Percentiles rank a stretch among this genome's conserved stretches.
phyloP scores from a whole-genome alignment of 169 alveolate species.

The Plasmodium sp. region DNA sequence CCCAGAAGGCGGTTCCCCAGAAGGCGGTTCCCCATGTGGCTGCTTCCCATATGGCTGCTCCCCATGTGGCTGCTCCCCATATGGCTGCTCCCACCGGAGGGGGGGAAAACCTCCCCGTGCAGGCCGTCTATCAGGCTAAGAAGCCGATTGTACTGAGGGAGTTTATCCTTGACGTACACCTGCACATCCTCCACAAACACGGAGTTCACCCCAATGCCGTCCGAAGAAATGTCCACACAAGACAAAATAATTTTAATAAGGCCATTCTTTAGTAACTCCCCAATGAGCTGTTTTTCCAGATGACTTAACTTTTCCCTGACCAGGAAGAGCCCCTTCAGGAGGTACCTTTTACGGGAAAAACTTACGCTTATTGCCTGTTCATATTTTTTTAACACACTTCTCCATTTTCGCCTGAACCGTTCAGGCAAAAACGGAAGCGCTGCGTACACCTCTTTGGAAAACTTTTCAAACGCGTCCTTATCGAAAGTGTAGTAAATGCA shows the following conservation, averaged over 20 bases:
- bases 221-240: conserved; percentile 33
- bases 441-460: conserved; percentile 27
- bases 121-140: conserved; percentile 18
- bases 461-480: neutral
- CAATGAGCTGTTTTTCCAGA: neutral
- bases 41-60: neutral
- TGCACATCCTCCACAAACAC: conserved; percentile 58
- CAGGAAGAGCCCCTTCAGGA: conserved; percentile 31
- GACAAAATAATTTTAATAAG: conserved; percentile 44
- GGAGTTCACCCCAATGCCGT: neutral
- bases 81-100: neutral
- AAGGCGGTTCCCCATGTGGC: neutral
- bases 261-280: conserved; percentile 28
- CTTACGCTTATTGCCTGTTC: neutral
- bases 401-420: neutral
- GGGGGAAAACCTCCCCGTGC: neutral
- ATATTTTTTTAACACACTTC: conserved; percentile 13
- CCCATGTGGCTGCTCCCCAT: neutral
- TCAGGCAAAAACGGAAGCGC: conserved; percentile 6
- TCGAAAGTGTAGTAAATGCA: conserved; percentile 63
- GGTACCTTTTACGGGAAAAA: conserved; percentile 1
- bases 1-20: neutral
- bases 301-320: neutral
- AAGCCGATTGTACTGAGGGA: neutral
- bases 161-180: conserved; percentile 6